Evolutionary conservation across 257 asterid species (phyloP), one percentile per base, ranked within the genome.

Genomic region (Parsonsia alboflavescens): DNA sequence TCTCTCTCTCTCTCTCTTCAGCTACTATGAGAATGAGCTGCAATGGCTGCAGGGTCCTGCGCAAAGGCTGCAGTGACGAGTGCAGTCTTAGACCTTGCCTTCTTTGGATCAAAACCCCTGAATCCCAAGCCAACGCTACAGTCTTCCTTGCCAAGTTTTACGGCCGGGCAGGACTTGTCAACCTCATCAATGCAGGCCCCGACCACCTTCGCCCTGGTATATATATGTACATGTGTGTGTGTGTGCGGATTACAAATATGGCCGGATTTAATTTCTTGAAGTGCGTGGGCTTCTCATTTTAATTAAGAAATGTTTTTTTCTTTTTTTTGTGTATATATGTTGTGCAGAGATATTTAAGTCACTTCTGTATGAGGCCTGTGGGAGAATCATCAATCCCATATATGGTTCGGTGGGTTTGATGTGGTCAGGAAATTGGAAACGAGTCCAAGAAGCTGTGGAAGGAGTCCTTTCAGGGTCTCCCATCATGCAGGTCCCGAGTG

Each of bases 151-250:
- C 96, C 62, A 91, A 88, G 72, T 91, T 91, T 76, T 91, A 86
- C 58, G 97, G 97, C 85, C 96, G 97, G 7, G 96, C 97, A 63
- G 97, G 97, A 0, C 97, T 91, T 49, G 26, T 88, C 81, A 89
- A 89, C 80, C 96, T 91, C 83, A 79, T 89, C 74, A 80, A 80
- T 75, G 86, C 97, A 44, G 89, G 84, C 62, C 89, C 96, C 7
- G 21, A 79, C 10, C 86, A 88, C 77, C 94, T 91, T 77, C 94
- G 85, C 44, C 84, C 91, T 2, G 96, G 97, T 91, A 76, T n/a
- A n/a, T n/a, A n/a, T n/a, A n/a, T n/a, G n/a, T n/a, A n/a, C n/a
- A n/a, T n/a, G n/a, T n/a, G n/a, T n/a, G n/a, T n/a, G n/a, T n/a
- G n/a, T n/a, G n/a, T n/a, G n/a, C n/a, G n/a, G n/a, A n/a, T 13